Base-by-base conservation (phyloP, 495 filamentous ascomycete species). In the Tetracladium marchalianum region DNA sequence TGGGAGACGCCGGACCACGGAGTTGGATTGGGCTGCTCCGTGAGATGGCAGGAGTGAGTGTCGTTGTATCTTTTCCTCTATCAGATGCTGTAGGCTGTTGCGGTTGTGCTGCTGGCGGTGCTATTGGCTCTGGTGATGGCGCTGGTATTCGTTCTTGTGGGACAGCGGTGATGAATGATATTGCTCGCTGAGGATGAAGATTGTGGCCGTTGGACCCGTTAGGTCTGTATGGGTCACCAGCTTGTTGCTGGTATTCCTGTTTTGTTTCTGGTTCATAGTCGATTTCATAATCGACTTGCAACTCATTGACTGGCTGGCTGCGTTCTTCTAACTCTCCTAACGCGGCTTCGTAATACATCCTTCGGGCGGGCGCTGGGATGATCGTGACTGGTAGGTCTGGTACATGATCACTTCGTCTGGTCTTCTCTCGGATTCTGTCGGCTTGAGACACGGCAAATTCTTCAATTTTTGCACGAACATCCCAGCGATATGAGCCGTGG, bases 311-410 rank as follows among this genome's bases (percentile, higher is more conserved):
- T 39, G 11, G 33, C 17, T 46, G 38, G 15, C 17, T 41, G 18
- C 36, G 38, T 33, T 41, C 33, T 22, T 54, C 50, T 1, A 52
- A n/a, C 18, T 58, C 49, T 19, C 50, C 48, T 13, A 52, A 34
- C 11, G 52, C 47, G 11, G 44, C 35, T 13, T 42, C 44, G 5
- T 54, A 39, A 38, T 54, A 51, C 8, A 44, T 39, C 31, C 56
- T 27, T 40, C 79, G 68, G 4, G 75, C 73, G 37, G 79, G 78
- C 2, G 83, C 80, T 0, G 82, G 83, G 39, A 87, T 83, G 19
- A 84, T 67, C 7, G 78, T 84, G 17, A 85, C 70, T 1, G 80
- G 79, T 7, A 84, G 54, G 59, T 61, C 52, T 5, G 52, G 36
- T 31, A 24, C 22, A 24, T 31, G 52, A 35, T 49, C 52, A 38